Evolutionary conservation across 2,329 filamentous ascomycete species (phyloP).

Genomic region (Pseudogymnoascus sp.): DNA sequence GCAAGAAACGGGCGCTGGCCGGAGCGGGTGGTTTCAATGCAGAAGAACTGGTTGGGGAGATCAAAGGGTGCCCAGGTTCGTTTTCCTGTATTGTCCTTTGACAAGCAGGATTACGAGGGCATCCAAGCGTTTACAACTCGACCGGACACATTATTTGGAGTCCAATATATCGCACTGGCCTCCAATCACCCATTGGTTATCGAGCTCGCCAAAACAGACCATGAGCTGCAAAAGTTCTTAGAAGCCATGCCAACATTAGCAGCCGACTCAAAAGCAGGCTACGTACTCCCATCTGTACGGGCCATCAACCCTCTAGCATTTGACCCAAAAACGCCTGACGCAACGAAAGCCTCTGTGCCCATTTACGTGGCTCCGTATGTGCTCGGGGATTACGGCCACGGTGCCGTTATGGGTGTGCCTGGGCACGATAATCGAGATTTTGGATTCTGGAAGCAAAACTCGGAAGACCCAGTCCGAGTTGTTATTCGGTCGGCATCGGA

Average conservation of each 20-base stretch:
- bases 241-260: conserved; percentile 53
- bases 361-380: conserved; percentile 83
- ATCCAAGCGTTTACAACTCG: conserved; percentile 78
- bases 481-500: conserved; percentile 48
- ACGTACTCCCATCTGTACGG: conserved; percentile 54
- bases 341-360: conserved; percentile 54
- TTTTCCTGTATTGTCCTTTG: conserved; percentile 53
- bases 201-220: conserved; percentile 52
- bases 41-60: conserved; percentile 82
- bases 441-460: conserved; percentile 72
- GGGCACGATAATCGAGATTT: conserved; percentile 75
- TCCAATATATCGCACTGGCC: conserved; percentile 77
- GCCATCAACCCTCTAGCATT: conserved; percentile 62
- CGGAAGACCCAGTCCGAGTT: conserved; percentile 52
- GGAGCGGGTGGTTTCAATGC: conserved; percentile 74
- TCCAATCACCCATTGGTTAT: conserved; percentile 64
- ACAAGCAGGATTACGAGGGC: conserved; percentile 37
- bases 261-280: conserved; percentile 59
- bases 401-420: conserved; percentile 87
- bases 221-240: conserved; percentile 61
- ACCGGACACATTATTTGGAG: conserved; percentile 80
- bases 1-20: conserved; percentile 65
- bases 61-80: conserved; percentile 67
- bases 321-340: conserved; percentile 44
- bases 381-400: conserved; percentile 76